Evolutionary conservation across 78 protist genomes (phyloP), one percentile per base, ranked within the genome.

Genomic region (Dictyostelium firmibasis): DNA sequence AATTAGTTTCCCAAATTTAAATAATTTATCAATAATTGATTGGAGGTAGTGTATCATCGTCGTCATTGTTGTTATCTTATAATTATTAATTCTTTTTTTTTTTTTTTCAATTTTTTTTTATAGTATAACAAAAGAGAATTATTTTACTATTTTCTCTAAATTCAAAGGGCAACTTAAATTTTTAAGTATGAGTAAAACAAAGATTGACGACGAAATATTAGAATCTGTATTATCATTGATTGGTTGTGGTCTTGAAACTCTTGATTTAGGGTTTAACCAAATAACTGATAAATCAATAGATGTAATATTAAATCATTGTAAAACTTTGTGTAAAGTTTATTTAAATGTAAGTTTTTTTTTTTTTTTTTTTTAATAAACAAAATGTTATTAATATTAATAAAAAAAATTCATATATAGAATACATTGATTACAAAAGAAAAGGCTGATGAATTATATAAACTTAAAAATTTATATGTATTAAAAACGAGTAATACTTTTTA

Each of bases 251-350:
- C 27, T 53, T 53, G 35, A 50, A 50, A 81, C n/a, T 27, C 20
- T 81, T 18, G 44, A 81, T 81, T 53, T 81, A 33, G 35, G 31
- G 2, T 36, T 8, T 4, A 78, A 41, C 43, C 25, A 11, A 81
- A 81, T 81, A 2, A 81, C 85, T 16, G 23, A 31, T n/a, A n/a
- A 81, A 81, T 81, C 85, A 50, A 43, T 81, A 11, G 72, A 25
- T 41, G 5, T 13, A 9, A 81, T 81, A 31, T 50, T 29, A 81
- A 50, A 81, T 27, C 43, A 81, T 81, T 81, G 85, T 81, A 53
- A 53, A 81, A 25, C 23, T 11, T 27, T 81, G 11, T 50, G 35
- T 50, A 81, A 47, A 47, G 47, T 81, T 81, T 27, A 81, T 81
- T 38, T 77, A 77, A 14, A 23, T n/a, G 83, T 77, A 41, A 41